Evolutionary conservation across 2,329 filamentous ascomycete species (phyloP).

Genomic region (Dactylella cylindrospora): DNA sequence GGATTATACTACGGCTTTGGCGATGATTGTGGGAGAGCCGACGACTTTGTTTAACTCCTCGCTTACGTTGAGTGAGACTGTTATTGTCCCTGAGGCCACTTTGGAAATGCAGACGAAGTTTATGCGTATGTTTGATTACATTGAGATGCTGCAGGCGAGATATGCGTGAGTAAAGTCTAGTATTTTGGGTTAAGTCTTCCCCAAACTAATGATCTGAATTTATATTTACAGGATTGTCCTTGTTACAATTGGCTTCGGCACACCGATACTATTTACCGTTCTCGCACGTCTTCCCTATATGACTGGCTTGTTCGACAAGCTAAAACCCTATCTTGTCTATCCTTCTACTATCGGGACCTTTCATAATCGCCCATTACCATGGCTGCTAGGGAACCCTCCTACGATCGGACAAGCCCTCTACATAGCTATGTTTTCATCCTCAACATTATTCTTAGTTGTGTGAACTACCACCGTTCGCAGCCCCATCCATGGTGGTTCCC

Average conservation of each 20-base stretch:
- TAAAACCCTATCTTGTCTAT: constrained; percentile 51
- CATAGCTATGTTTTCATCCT: constrained; percentile 53
- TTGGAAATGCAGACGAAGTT: constrained; percentile 17
- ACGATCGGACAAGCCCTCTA: constrained; percentile 56
- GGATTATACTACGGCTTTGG: too few species aligned
- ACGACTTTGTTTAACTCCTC: too few species aligned
- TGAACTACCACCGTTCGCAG: constrained; percentile 48
- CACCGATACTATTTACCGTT: constrained; percentile 48
- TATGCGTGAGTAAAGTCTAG: constrained; percentile 38
- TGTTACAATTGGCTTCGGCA: constrained; percentile 48
- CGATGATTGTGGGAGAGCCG: too few species aligned
- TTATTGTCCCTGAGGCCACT: constrained; percentile 6
- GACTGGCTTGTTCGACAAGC: constrained; percentile 45
- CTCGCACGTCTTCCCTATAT: constrained; percentile 49
- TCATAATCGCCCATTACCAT: constrained; percentile 51
- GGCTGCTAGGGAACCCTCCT: constrained; percentile 52
- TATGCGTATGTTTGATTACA: constrained; percentile 43
- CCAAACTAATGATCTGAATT: constrained; percentile 8
- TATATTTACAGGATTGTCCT: constrained; percentile 47
- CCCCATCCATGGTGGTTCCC: constrained; percentile 15
- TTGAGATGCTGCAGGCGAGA: constrained; percentile 43
- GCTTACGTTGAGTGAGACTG: too few species aligned
- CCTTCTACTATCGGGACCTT: constrained; percentile 50
- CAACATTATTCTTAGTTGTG: constrained; percentile 52
- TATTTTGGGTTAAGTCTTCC: too few species aligned